These are phyloP conservation scores for Apiotrichum siamense DNA, from an alignment of 1,284 basidiomycete species.

Conservation along the genomic window DNA sequence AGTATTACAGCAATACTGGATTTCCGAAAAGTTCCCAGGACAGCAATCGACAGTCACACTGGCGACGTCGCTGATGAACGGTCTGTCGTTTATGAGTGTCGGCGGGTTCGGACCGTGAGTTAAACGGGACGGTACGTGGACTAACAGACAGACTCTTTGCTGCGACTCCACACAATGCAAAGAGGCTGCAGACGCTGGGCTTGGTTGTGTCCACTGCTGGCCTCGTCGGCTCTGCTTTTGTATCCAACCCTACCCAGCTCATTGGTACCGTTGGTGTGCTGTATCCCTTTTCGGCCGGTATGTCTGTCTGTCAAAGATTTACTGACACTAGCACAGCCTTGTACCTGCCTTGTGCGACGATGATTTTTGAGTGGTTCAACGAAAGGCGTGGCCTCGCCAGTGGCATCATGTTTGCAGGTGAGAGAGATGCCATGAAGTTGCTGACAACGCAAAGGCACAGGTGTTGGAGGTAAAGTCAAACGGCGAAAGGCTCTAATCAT, in stretches of 20 bases:
- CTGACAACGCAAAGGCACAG: no score
- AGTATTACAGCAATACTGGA: constrained; percentile 43
- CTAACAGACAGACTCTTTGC: constrained; percentile 26
- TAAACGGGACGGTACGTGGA: no score
- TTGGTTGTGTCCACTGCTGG: constrained; percentile 20
- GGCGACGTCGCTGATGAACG: constrained; percentile 38
- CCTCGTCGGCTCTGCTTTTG: constrained; percentile 33
- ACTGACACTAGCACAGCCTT: no score
- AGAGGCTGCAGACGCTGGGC: constrained; percentile 22
- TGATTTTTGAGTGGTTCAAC: constrained; percentile 43
- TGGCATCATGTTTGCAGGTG: constrained; percentile 41
- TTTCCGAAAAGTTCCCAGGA: constrained; percentile 24
- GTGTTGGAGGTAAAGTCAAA: constrained; percentile 10
- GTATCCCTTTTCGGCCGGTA: constrained; percentile 37
- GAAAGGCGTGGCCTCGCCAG: constrained; percentile 34
- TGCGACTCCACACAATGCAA: constrained; percentile 22
- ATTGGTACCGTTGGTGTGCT: constrained; percentile 35
- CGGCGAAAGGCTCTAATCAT: constrained; percentile 36
- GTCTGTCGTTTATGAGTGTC: constrained; percentile 36
- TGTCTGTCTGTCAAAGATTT: no score
- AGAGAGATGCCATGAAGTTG: no score
- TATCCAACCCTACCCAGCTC: constrained; percentile 34
- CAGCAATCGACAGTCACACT: constrained; percentile 22
- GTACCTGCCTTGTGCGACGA: constrained; percentile 40
- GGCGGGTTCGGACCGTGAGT: constrained; percentile 37